Evolutionary conservation across 1,284 basidiomycete genomes (phyloP), one percentile per base, ranked within the genome.

Genomic region (Acaromyces ingoldii): DNA sequence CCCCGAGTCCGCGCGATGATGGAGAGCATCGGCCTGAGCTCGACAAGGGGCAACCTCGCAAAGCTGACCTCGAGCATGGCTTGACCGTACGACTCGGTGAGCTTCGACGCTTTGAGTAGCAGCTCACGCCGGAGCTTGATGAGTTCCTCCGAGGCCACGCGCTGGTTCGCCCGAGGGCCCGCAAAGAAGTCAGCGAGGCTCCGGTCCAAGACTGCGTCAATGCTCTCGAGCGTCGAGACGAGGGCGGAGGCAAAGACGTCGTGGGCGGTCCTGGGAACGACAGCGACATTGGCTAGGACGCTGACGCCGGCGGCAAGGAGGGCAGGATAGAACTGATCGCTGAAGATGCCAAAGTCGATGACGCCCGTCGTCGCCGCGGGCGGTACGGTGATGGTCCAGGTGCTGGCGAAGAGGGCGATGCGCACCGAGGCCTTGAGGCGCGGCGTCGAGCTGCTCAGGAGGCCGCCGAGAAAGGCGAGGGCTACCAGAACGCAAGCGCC

Each of bases 351-450:
- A n/a, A 49, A 51, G n/a, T 17, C 51, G 43, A 65, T 67, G 2
- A 19, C 3, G 21, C n/a, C 19, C 4, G 38, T 30, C 6, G 51
- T 44, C 34, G 53, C 52, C 22, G 65, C 59, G 9, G 46, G 43
- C n/a, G n/a, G n/a, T n/a, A n/a, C n/a, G 1, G 63, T 65, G 25
- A 73, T 42, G n/a, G 54, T 51, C 67, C 67, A 73, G 2, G 55
- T 40, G 9, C 49, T 48, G 26, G 44, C 39, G 42, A 72, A 70
- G 43, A 73, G 48, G 30, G 50, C 34, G 5, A 61, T 61, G 1
- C 71, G 55, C 24, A 63, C 52, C 2, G 60, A 42, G 0, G 49
- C 31, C 29, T 64, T 66, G 36, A 73, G 53, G 4, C 70, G 60
- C 15, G 71, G 71, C 0, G 57, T 37, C 13, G 58, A 47, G 47